Base-by-base conservation (phyloP, 2,329 filamentous ascomycete genomes). In the Emydomyces testavorans region DNA sequence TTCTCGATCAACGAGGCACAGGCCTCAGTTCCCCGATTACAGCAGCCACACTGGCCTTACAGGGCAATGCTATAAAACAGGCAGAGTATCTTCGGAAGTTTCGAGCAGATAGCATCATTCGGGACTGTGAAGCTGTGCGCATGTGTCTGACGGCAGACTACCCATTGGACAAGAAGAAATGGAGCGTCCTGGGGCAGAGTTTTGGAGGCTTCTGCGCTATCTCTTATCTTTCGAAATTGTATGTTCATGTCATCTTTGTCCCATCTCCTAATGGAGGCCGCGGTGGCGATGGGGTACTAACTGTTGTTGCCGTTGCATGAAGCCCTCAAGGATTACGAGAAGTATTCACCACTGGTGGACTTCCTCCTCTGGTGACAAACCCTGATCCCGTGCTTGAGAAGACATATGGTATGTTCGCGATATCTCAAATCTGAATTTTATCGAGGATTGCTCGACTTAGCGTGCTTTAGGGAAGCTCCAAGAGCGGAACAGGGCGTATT, bases 1-100 rank as follows among this genome's bases (percentile, higher is more conserved):
- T 83, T 54, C 75, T 96, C n/a, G 90, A 96, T 63, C 89, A 94
- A 63, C 79, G 90, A 43, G 90, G 90, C 10, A 93, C 87, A 2
- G 90, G 90, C 1, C 70, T 94, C 43, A 93, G 85, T 60, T 84
- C 80, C 1, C 83, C 89, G 1, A 77, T 95, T 35, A 83, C 83
- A 1, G 79, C 84, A 6, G 77, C 76, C 6, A 87, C 82, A 5
- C 73, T 95, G 3, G 74, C 76, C 28, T 68, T 76, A 10, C 74
- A 80, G 32, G 83, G 82, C 4, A 75, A 77, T 50, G 69, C 77
- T 1, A 65, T 75, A 38, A 77, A 78, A 49, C 87, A 95, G 65
- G 83, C 83, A 5, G 76, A 80, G 46, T 94, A 94, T 58, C 74
- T 96, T 53, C 84, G 83, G 62, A 72, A 80, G 32, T 94, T 94